Conservation (phyloP, 768 basidiomycete species). For the Suillus occidentalis region DNA sequence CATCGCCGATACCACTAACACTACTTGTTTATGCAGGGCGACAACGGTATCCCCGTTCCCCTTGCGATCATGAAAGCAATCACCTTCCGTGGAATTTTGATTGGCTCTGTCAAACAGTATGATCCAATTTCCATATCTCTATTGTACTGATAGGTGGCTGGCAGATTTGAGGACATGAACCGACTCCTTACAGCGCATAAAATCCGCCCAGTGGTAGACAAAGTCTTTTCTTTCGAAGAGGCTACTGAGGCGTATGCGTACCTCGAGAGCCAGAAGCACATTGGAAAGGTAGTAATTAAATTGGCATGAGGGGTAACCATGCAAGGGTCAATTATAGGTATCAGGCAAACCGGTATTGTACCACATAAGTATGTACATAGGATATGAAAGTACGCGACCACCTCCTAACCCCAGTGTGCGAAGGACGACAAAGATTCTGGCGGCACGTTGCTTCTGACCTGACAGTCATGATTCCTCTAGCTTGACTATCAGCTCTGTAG, state of each 20-base stretch:
- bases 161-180: slow-evolving; percentile 55
- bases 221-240: slow-evolving; percentile 59
- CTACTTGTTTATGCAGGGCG: slow-evolving; percentile 15
- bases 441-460: too few species aligned
- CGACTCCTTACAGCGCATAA: slow-evolving; percentile 43
- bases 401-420: neutral
- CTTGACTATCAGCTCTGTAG: too few species aligned
- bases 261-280: slow-evolving; percentile 53
- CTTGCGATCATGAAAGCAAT: slow-evolving; percentile 41
- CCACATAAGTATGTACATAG: neutral
- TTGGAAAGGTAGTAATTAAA: slow-evolving; percentile 62
- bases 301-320: slow-evolving; percentile 23
- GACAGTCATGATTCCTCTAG: too few species aligned
- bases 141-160: neutral
- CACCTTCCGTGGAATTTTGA: slow-evolving; percentile 49
- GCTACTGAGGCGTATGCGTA: slow-evolving; percentile 51
- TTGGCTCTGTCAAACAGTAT: slow-evolving; percentile 61
- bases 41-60: slow-evolving; percentile 32
- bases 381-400: neutral
- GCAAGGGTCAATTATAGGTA: neutral
- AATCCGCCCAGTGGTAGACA: slow-evolving; percentile 54
- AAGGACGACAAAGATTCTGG: too few species aligned
- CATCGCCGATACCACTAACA: neutral
- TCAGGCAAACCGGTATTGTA: neutral
- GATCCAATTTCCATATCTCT: slow-evolving; percentile 16